Conservation (phyloP, 495 filamentous ascomycete species). For the Penicillium robsamsonii region DNA sequence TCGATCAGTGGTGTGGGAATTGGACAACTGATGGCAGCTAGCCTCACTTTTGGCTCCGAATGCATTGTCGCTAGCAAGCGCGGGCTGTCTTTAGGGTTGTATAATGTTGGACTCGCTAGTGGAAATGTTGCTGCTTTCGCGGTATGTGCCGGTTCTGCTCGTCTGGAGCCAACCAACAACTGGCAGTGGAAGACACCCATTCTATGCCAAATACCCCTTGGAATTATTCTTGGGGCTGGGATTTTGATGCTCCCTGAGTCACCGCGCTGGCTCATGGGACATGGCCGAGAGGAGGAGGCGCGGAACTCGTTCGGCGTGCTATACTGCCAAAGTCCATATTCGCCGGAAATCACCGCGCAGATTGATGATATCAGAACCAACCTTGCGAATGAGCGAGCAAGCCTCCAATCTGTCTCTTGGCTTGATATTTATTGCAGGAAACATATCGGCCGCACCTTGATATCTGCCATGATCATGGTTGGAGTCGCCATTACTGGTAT, state of each 20-base stretch:
- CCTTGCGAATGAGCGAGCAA: slow-evolving; percentile 22
- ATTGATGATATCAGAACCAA: slow-evolving; percentile 26
- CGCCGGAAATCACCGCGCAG: slow-evolving; percentile 20
- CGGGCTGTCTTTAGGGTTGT: slow-evolving; percentile 25
- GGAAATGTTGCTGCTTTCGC: slow-evolving; percentile 27
- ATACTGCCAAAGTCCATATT: slow-evolving; percentile 22
- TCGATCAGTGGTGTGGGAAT: slow-evolving; percentile 30
- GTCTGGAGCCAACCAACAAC: slow-evolving; percentile 21
- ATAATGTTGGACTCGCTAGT: slow-evolving; percentile 30
- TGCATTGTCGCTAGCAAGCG: slow-evolving; percentile 31
- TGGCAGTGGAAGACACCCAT: slow-evolving; percentile 37
- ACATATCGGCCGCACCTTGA: slow-evolving; percentile 23
- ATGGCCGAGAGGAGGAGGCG: slow-evolving; percentile 24
- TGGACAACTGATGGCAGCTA: slow-evolving; percentile 23
- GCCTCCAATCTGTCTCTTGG: slow-evolving; percentile 9
- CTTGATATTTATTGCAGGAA: slow-evolving; percentile 26
- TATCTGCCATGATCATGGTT: slow-evolving; percentile 26
- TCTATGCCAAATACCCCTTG: slow-evolving; percentile 30
- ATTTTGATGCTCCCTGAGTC: slow-evolving; percentile 35
- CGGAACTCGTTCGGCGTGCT: slow-evolving; percentile 24
- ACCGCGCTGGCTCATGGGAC: slow-evolving; percentile 29
- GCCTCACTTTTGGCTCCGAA: slow-evolving; percentile 29
- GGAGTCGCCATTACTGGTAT: slow-evolving; percentile 31
- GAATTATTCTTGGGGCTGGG: slow-evolving; percentile 25
- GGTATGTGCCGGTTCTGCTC: slow-evolving; percentile 28